Percentiles rank a stretch among this genome's conserved stretches.
Evolutionary conservation across 805 yeast genomes (phyloP).

Genomic region (Candida jianshihensis): DNA sequence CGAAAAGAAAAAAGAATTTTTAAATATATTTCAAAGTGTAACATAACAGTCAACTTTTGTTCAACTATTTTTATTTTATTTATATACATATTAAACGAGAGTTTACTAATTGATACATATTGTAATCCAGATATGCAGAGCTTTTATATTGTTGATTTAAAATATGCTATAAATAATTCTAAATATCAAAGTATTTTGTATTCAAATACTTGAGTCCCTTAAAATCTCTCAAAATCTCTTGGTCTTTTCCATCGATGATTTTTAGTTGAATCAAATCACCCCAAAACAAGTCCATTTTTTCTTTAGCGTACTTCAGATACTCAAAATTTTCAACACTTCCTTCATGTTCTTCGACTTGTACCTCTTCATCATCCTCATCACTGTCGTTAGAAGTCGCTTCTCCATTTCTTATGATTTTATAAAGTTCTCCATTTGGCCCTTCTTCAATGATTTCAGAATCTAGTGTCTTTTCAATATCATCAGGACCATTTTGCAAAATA

Average conservation of each 20-base stretch:
- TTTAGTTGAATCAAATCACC: constrained; percentile 68
- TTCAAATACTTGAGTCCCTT: constrained; percentile 31
- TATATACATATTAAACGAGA: neutral
- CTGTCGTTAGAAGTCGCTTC: constrained; percentile 22
- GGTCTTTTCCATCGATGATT: constrained; percentile 30
- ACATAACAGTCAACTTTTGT: too few relatives aligned
- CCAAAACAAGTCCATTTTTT: constrained; percentile 66
- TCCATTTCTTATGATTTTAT: constrained; percentile 25
- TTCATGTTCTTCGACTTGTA: constrained; percentile 17
- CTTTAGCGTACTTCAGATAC: constrained; percentile 65
- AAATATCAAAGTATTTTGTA: constrained; percentile 14
- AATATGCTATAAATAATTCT: too few relatives aligned
- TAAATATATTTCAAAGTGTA: too few relatives aligned
- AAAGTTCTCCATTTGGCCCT: constrained; percentile 54
- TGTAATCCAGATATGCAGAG: too few relatives aligned
- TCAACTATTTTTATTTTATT: neutral
- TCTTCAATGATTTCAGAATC: constrained; percentile 31
- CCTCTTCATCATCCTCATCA: constrained; percentile 20
- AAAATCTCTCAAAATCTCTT: constrained; percentile 24
- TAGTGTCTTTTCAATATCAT: constrained; percentile 9
- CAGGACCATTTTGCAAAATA: constrained; percentile 61
- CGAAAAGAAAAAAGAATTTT: too few relatives aligned
- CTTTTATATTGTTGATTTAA: too few relatives aligned
- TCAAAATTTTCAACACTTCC: constrained; percentile 61
- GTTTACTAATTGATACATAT: too few relatives aligned